A percentile compares a stretch with the other conserved stretches of the same genome.
These are phyloP conservation scores for Gorgonomyces haynaldii DNA, from an alignment of 192 early-diverging fungal species.

Conservation along the genomic window DNA sequence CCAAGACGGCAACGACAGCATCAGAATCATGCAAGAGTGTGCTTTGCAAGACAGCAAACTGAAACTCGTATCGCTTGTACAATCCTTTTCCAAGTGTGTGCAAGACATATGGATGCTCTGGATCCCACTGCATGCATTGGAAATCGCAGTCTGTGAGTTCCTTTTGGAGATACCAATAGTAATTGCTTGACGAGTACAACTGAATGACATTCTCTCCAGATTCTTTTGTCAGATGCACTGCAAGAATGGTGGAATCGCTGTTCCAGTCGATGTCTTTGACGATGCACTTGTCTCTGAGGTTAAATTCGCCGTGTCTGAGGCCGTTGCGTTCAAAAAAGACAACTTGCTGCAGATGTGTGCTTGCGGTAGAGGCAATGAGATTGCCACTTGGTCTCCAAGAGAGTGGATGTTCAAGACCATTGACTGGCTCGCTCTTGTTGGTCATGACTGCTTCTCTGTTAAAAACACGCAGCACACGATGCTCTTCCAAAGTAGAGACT, in stretches of 20 bases:
- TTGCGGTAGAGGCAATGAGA: slow-evolving; percentile 67
- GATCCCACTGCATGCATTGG: slow-evolving; percentile 67
- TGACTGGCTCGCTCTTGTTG: slow-evolving; percentile 66
- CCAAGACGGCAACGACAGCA: slow-evolving; percentile 62
- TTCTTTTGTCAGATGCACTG: slow-evolving; percentile 45
- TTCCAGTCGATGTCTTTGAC: slow-evolving; percentile 71
- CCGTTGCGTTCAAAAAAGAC: slow-evolving; percentile 95
- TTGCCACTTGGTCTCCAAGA: slow-evolving; percentile 80
- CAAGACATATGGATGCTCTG: slow-evolving; percentile 53
- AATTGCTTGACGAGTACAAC: slow-evolving; percentile 88
- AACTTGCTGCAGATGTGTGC: too few species aligned
- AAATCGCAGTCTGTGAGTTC: slow-evolving; percentile 42
- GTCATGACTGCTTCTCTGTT: slow-evolving; percentile 79
- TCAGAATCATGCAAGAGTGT: slow-evolving; percentile 22
- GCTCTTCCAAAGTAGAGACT: slow-evolving; percentile 46
- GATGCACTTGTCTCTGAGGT: slow-evolving; percentile 44
- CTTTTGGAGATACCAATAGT: slow-evolving; percentile 94
- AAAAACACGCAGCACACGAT: slow-evolving; percentile 66
- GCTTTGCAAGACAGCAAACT: too few species aligned
- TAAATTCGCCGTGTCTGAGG: slow-evolving; percentile 84
- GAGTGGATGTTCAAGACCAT: slow-evolving; percentile 62
- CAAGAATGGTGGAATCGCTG: slow-evolving; percentile 76
- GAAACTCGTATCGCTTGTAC: too few species aligned
- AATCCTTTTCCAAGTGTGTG: slow-evolving; percentile 33
- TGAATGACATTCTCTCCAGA: slow-evolving; percentile 44